Evolutionary conservation across 129 eudicot genomes (phyloP).

Genomic region (Solidago caesia): DNA sequence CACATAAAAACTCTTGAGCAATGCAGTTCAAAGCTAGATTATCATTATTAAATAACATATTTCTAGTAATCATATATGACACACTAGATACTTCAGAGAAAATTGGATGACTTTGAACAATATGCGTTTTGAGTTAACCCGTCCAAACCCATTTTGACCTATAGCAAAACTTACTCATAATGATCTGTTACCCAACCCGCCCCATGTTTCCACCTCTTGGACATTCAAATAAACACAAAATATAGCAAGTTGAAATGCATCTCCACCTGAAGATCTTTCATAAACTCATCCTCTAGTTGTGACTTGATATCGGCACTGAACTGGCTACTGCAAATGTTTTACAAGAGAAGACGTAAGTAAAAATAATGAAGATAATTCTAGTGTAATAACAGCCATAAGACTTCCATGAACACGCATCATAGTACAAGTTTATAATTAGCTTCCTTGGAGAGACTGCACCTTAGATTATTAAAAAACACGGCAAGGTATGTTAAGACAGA

Average conservation of each 20-base stretch:
- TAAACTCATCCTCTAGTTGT: slow-evolving; percentile 79
- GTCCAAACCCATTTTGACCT: not conserved
- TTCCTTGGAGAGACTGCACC: not conserved
- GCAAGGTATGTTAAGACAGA: not conserved
- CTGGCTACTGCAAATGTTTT: slow-evolving; percentile 74
- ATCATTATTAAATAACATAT: too few species aligned
- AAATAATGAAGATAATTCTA: slow-evolving; percentile 8
- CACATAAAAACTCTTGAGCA: too few species aligned
- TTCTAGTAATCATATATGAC: not conserved
- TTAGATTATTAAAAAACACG: not conserved
- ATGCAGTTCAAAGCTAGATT: too few species aligned
- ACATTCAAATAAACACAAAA: slow-evolving; percentile 6
- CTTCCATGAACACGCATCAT: not conserved
- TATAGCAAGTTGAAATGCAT: slow-evolving; percentile 31
- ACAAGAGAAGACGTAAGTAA: slow-evolving; percentile 15
- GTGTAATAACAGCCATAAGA: not conserved
- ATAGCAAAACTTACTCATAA: not conserved
- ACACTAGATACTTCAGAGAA: not conserved
- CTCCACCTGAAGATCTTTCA: slow-evolving; percentile 75
- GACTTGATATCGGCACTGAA: slow-evolving; percentile 67
- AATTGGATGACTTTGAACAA: not conserved
- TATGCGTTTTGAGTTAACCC: not conserved
- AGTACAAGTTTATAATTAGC: not conserved
- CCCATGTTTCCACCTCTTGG: not conserved
- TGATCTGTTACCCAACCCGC: not conserved